Evolutionary conservation across 805 yeast species (phyloP), one percentile per base, ranked within the genome.

Genomic region (Ogataea trehaloabstinens): DNA sequence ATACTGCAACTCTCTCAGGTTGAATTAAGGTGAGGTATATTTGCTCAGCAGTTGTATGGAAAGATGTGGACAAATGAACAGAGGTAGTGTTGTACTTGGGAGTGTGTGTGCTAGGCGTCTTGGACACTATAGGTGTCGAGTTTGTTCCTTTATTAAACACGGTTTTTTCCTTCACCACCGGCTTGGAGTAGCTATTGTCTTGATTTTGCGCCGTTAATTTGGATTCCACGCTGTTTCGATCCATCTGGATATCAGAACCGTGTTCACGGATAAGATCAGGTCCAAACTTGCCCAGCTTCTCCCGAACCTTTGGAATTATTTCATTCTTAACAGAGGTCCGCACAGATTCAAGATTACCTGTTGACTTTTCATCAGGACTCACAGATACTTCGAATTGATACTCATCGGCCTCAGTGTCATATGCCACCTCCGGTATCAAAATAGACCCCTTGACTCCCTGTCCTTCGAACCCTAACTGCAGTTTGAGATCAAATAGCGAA

Each of bases 381-480:
- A 89, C 72, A 18, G 83, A 71, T 37, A 89, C 73, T 36, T 82
- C 84, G 58, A 91, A 93, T 61, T 87, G 96, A 53, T 81, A 84
- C 49, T 89, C 97, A 44, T 83, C 90, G 19, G 67, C 74, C 37
- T 83, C 93, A 7, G 95, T 78, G 61, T 93, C 98, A 63, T 93
- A 93, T 5, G 97, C 91, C 43, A 93, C 74, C 61, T 93, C 99
- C 5, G 99, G 99, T 36, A 93, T 66, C 6, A 80, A 74, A 40
- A 93, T 81, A 15, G 83, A 71, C 20, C 99, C 99, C 5, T 60
- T 64, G 3, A 64, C 66, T 13, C 39, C 12, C 19, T 24, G 24
- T 5, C 90, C 88, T 6, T 56, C 61, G 52, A 80, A 76, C n/a
- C 69, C 70, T 41, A 90, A 58, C 2, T 74, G 79, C 34, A 90